Evolutionary conservation across 768 basidiomycete genomes (phyloP).

Genomic region (Rhizopogon vulgaris): DNA sequence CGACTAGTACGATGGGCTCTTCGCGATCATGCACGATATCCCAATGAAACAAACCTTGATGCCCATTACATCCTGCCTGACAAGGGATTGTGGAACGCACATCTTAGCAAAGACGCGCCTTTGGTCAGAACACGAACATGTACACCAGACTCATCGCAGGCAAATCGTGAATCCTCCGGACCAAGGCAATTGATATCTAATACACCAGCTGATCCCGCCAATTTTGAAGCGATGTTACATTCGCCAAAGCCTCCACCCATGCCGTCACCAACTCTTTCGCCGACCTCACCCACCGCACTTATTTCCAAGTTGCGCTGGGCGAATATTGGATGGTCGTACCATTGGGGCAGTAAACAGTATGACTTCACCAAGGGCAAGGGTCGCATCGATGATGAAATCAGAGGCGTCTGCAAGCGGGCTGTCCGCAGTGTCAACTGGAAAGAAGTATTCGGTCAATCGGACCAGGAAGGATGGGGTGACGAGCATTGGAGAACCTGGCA

Average conservation of each 20-base stretch:
- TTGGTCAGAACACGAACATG: slow-evolving; percentile 31
- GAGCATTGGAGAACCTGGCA: slow-evolving; percentile 71
- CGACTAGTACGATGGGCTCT: slow-evolving; percentile 70
- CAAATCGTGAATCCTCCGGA: slow-evolving; percentile 31
- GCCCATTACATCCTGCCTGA: slow-evolving; percentile 75
- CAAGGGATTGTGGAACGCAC: slow-evolving; percentile 73
- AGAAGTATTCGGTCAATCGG: slow-evolving; percentile 41
- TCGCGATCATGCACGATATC: slow-evolving; percentile 62
- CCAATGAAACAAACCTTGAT: slow-evolving; percentile 89
- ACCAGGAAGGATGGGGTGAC: slow-evolving; percentile 44
- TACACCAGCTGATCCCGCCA: slow-evolving; percentile 53
- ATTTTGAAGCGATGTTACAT: slow-evolving; percentile 44
- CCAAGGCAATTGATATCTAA: slow-evolving; percentile 71
- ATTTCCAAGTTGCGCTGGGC: slow-evolving; percentile 86
- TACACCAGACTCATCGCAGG: slow-evolving; percentile 10
- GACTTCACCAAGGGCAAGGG: slow-evolving; percentile 73
- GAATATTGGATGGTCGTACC: slow-evolving; percentile 93
- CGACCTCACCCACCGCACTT: slow-evolving; percentile 47
- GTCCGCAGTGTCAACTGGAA: slow-evolving; percentile 68
- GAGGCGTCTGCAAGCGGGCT: slow-evolving; percentile 53
- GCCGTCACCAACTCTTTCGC: slow-evolving; percentile 56
- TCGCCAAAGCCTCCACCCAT: slow-evolving; percentile 55
- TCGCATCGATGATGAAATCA: slow-evolving; percentile 51
- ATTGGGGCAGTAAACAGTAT: slow-evolving; percentile 96
- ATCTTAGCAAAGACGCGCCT: slow-evolving; percentile 34